These are phyloP conservation scores for Malassezia cuniculi DNA, from an alignment of 1,284 basidiomycete genomes.

Conservation along the genomic window DNA sequence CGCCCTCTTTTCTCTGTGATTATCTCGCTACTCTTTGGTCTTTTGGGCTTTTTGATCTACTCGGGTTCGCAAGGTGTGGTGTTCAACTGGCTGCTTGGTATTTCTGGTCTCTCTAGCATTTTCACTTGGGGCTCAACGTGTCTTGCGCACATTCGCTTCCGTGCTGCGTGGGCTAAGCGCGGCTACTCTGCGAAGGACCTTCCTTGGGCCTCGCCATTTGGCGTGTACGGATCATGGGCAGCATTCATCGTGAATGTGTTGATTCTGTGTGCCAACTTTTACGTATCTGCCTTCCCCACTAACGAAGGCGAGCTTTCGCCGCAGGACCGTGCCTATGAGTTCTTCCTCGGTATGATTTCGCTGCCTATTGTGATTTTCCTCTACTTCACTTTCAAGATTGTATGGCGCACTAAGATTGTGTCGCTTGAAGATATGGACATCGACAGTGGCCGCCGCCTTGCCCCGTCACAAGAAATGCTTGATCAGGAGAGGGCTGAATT, in stretches of 20 bases:
- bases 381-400: constrained; percentile 26
- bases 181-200: constrained; percentile 49
- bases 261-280: constrained; percentile 24
- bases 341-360: constrained; percentile 49
- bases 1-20: constrained; percentile 48
- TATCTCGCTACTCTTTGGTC: constrained; percentile 27
- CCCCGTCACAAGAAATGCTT: too few species aligned
- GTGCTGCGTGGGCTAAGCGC: constrained; percentile 47
- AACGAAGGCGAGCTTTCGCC: constrained; percentile 23
- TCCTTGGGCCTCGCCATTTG: constrained; percentile 48
- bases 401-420: constrained; percentile 42
- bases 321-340: constrained; percentile 43
- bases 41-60: constrained; percentile 32
- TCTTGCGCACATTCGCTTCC: constrained; percentile 43
- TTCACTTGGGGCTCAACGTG: constrained; percentile 47
- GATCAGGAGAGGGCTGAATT: constrained; percentile 11
- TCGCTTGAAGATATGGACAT: constrained; percentile 48
- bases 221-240: constrained; percentile 47
- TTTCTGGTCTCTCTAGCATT: constrained; percentile 50
- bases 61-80: constrained; percentile 19
- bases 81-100: constrained; percentile 48
- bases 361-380: constrained; percentile 27
- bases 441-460: constrained; percentile 48
- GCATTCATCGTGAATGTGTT: constrained; percentile 44
- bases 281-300: constrained; percentile 32